Evolutionary conservation across 2,329 filamentous ascomycete genomes (phyloP).

Genomic region (Lachnellula subtilissima): DNA sequence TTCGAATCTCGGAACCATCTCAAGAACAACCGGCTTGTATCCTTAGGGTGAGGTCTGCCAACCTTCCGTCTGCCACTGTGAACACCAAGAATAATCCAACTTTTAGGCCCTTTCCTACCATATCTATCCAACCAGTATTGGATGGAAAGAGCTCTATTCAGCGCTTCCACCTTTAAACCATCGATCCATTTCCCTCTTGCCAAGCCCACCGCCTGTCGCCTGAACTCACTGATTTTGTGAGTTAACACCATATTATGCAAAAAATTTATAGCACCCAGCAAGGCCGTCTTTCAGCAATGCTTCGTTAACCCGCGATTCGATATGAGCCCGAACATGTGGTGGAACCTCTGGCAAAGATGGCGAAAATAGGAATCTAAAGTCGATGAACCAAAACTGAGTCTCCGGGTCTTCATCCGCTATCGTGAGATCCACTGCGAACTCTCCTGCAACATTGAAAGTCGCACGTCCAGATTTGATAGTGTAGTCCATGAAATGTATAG

Average conservation of each 20-base stretch:
- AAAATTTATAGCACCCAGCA: constrained; percentile 73
- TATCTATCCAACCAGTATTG: constrained; percentile 81
- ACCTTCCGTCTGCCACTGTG: constrained; percentile 54
- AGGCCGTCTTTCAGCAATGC: constrained; percentile 67
- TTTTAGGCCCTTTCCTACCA: constrained; percentile 59
- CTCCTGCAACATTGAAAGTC: constrained; percentile 75
- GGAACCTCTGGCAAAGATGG: constrained; percentile 61
- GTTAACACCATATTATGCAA: constrained; percentile 85
- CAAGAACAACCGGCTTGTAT: constrained; percentile 52
- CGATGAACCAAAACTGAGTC: constrained; percentile 90
- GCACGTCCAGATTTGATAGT: constrained; percentile 79
- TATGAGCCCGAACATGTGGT: constrained; percentile 55
- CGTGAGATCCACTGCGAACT: constrained; percentile 91
- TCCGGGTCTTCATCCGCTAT: constrained; percentile 79
- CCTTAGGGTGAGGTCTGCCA: constrained; percentile 38
- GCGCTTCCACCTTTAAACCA: constrained; percentile 68
- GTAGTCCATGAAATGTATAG: constrained; percentile 72
- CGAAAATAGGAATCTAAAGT: constrained; percentile 77
- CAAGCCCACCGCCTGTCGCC: constrained; percentile 70
- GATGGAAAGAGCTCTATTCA: constrained; percentile 77
- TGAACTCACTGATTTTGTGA: constrained; percentile 80
- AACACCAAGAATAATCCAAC: constrained; percentile 86
- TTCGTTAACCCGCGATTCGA: constrained; percentile 70
- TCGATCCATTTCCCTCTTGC: constrained; percentile 70
- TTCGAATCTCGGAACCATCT: constrained; percentile 84